Evolutionary conservation across 179 eudicot genomes (phyloP).

Genomic region (Actinidia arguta): DNA sequence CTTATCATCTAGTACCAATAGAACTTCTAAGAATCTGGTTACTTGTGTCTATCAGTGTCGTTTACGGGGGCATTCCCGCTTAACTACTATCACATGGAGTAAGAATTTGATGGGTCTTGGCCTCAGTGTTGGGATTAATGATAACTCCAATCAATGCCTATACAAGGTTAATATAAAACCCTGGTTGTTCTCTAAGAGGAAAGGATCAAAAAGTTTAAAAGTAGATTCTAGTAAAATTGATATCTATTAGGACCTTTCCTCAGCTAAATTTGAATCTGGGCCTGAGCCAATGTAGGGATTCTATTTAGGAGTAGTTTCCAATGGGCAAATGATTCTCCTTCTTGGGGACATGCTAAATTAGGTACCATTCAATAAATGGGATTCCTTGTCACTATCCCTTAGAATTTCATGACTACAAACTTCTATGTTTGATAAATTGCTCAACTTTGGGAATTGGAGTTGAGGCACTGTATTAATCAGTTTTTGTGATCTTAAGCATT

Average conservation of each 20-base stretch:
- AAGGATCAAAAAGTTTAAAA: conserved; percentile 49
- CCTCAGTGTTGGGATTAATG: conserved; percentile 47
- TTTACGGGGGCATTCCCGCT: conserved; percentile 45
- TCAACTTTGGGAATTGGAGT: too few species aligned
- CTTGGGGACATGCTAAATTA: conserved; percentile 56
- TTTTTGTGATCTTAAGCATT: too few species aligned
- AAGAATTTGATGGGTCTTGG: conserved; percentile 58
- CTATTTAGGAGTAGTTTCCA: conserved; percentile 52
- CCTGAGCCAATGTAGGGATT: conserved; percentile 62
- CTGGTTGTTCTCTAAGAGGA: conserved; percentile 52
- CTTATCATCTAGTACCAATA: conserved; percentile 46
- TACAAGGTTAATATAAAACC: conserved; percentile 57
- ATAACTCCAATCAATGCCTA: conserved; percentile 40
- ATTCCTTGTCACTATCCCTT: too few species aligned
- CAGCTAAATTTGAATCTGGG: conserved; percentile 53
- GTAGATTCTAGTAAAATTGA: conserved; percentile 40
- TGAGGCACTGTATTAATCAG: too few species aligned
- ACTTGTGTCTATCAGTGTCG: conserved; percentile 47
- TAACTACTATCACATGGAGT: conserved; percentile 47
- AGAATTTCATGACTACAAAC: too few species aligned
- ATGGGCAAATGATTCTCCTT: conserved; percentile 42
- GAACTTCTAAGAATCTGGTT: conserved; percentile 44
- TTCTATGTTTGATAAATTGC: too few species aligned
- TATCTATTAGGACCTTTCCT: conserved; percentile 59
- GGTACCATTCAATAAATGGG: conserved; percentile 55